phyloP scores from a whole-genome alignment of 2,329 filamentous ascomycete species.

The Chaetomium sp. region DNA sequence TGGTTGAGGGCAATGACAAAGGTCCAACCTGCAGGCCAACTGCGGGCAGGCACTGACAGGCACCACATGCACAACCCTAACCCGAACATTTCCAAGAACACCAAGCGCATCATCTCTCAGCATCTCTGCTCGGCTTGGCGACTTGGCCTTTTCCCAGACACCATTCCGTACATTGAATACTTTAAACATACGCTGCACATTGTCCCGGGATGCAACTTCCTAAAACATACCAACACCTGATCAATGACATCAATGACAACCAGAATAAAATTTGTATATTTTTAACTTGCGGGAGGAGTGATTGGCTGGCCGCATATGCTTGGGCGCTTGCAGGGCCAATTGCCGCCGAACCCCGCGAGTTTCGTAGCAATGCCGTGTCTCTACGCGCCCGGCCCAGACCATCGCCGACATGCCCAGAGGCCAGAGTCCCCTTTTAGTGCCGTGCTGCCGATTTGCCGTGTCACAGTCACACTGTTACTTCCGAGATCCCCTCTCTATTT shows the following conservation, averaged over 20 bases:
- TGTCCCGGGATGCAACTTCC: neutral
- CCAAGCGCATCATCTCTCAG: neutral
- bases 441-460: neutral
- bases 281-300: neutral
- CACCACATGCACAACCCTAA: conserved; percentile 3
- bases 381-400: neutral
- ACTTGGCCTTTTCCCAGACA: neutral
- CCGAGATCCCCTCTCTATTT: neutral
- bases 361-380: too few species aligned
- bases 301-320: neutral
- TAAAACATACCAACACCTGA: neutral
- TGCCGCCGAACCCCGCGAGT: neutral
- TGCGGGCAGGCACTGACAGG: too few species aligned
- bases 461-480: neutral
- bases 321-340: neutral
- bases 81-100: neutral
- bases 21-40: conserved; percentile 2
- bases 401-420: neutral
- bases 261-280: neutral
- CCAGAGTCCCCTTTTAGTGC: neutral
- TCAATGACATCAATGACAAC: neutral
- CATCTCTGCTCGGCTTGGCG: neutral
- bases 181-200: neutral
- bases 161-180: too few species aligned
- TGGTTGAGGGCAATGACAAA: neutral